Percentiles rank a stretch among this genome's conserved stretches.
These are phyloP conservation scores for Tulasnella sp. DNA, from an alignment of 768 basidiomycete species.

Conservation along the genomic window DNA sequence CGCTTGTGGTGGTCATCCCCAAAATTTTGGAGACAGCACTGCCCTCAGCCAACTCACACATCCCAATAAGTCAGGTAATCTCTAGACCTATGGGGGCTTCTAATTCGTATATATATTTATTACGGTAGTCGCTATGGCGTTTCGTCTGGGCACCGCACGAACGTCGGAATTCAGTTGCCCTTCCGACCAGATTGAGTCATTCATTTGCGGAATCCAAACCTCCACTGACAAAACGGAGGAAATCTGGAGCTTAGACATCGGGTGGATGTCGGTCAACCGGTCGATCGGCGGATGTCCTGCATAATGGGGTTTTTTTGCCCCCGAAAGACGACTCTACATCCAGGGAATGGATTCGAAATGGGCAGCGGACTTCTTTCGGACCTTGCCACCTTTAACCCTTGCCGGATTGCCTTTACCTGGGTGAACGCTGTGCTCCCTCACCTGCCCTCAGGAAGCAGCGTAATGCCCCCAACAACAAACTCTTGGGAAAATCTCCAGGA, in stretches of 20 bases:
- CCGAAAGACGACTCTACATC: slow-evolving; percentile 21
- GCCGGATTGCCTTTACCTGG: too few relatives aligned
- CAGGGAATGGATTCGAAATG: not conserved
- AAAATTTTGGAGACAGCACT: too few relatives aligned
- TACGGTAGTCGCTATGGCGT: slow-evolving; percentile 49
- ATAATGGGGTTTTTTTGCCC: slow-evolving; percentile 21
- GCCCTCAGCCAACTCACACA: not conserved
- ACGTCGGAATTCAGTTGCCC: slow-evolving; percentile 41
- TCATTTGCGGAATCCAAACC: too few relatives aligned
- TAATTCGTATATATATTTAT: slow-evolving; percentile 58
- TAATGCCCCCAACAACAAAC: too few relatives aligned
- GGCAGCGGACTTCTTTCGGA: not conserved
- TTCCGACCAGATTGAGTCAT: too few relatives aligned
- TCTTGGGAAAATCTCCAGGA: too few relatives aligned
- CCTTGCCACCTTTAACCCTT: too few relatives aligned
- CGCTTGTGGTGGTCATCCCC: too few relatives aligned
- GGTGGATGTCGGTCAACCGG: slow-evolving; percentile 47
- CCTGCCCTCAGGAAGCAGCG: too few relatives aligned
- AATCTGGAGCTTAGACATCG: slow-evolving; percentile 49
- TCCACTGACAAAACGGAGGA: too few relatives aligned
- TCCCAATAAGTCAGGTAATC: too few relatives aligned
- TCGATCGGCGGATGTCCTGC: slow-evolving; percentile 63
- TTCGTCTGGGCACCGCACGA: slow-evolving; percentile 55
- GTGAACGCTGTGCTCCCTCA: too few relatives aligned
- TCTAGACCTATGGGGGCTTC: slow-evolving; percentile 34